phyloP scores from a whole-genome alignment of 441 rosid genomes.

The Gossypium trilobum region DNA sequence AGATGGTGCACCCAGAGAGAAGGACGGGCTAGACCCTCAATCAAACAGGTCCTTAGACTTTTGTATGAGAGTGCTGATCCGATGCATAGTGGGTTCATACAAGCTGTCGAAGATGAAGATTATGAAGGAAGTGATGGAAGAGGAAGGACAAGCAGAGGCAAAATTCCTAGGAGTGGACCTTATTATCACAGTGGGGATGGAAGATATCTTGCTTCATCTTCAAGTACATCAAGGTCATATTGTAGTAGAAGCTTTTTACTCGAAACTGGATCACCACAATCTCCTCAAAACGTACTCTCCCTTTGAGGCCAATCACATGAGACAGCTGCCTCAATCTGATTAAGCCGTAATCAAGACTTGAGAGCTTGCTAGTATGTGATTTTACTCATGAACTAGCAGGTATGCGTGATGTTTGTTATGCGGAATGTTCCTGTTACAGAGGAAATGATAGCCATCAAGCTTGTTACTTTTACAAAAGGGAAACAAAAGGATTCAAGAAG shows the following conservation, averaged over 20 bases:
- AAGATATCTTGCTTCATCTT: conserved; percentile 72
- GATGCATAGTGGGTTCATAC: conserved; percentile 55
- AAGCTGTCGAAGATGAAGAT: conserved; percentile 59
- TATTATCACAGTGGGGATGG: conserved; percentile 53
- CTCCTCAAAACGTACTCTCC: conserved; percentile 49
- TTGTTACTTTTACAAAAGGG: conserved; percentile 2
- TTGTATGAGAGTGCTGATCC: conserved; percentile 83
- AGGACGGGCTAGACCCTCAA: conserved; percentile 70
- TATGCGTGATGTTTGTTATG: not conserved
- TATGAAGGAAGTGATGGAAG: conserved; percentile 53
- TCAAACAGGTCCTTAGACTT: conserved; percentile 75
- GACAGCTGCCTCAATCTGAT: conserved; percentile 14
- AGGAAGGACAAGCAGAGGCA: conserved; percentile 62
- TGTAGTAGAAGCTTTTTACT: conserved; percentile 84
- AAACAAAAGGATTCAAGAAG: conserved; percentile 6
- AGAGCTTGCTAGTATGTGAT: not conserved
- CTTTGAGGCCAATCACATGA: conserved; percentile 33
- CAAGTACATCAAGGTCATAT: conserved; percentile 86
- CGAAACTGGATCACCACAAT: conserved; percentile 84
- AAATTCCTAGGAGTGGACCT: conserved; percentile 35
- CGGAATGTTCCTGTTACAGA: not conserved
- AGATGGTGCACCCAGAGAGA: conserved; percentile 89
- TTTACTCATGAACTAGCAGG: conserved; percentile 11
- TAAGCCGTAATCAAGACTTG: not conserved
- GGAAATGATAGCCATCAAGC: not conserved